These are phyloP conservation scores for Iberis pinnata DNA, from an alignment of 345 rosid species.

Conservation along the genomic window DNA sequence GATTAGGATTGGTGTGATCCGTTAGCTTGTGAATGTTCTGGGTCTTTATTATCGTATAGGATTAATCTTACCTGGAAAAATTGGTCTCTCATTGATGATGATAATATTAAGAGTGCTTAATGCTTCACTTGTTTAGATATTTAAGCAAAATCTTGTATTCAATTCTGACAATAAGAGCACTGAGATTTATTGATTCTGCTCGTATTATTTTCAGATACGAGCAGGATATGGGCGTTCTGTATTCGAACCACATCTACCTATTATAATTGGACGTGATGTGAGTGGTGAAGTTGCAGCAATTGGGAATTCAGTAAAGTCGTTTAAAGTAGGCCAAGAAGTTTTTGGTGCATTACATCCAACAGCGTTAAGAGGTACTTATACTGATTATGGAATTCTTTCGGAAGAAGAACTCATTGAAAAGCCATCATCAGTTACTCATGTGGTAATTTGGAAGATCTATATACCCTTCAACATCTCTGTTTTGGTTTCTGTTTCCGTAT, in stretches of 20 bases:
- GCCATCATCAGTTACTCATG: conserved; percentile 70
- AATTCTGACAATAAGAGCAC: not conserved
- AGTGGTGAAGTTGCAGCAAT: conserved; percentile 88
- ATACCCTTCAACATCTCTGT: not conserved
- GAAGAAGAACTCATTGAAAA: conserved; percentile 71
- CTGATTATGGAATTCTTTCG: conserved; percentile 76
- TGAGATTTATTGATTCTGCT: not conserved
- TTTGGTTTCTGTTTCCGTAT: not conserved
- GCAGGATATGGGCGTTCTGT: conserved; percentile 96
- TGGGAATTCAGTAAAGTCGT: conserved; percentile 55
- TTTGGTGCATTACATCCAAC: conserved; percentile 98
- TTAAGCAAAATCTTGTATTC: not conserved
- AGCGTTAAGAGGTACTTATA: conserved; percentile 84
- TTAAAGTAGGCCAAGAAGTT: conserved; percentile 75
- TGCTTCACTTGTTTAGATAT: not conserved
- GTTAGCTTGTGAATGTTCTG: too few relatives aligned
- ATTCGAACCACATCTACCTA: conserved; percentile 74
- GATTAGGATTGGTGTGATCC: not conserved
- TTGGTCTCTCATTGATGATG: too few relatives aligned
- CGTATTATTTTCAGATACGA: conserved; percentile 58
- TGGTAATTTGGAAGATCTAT: conserved; percentile 35
- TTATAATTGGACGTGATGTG: conserved; percentile 84
- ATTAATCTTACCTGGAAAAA: too few relatives aligned
- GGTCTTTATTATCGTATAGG: too few relatives aligned
- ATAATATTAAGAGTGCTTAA: not conserved